These are phyloP conservation scores for Macrolepiota fuliginosa DNA, from an alignment of 768 basidiomycete species.

Conservation along the genomic window DNA sequence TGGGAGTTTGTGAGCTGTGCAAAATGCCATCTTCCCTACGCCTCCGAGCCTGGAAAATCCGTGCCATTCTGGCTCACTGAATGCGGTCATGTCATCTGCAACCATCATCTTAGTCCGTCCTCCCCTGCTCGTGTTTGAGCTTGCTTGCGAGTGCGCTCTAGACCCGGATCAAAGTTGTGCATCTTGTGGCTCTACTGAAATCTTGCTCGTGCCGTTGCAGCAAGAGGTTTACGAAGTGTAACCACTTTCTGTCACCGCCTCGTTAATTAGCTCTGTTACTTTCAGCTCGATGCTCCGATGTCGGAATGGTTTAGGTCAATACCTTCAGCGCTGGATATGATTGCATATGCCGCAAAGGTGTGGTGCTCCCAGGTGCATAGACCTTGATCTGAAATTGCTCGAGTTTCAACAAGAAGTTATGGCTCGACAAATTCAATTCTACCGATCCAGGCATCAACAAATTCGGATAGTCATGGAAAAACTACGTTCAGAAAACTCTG, in stretches of 20 bases:
- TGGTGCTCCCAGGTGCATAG: background rate
- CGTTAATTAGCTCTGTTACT: background rate
- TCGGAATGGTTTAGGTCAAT: conserved; percentile 75
- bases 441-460: conserved; percentile 56
- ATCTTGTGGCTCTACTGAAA: conserved; percentile 60
- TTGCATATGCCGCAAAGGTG: conserved; percentile 71
- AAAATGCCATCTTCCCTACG: conserved; percentile 67
- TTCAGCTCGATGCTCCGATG: conserved; percentile 79
- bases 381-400: background rate
- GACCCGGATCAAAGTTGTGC: conserved; percentile 73
- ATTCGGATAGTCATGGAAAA: conserved; percentile 52
- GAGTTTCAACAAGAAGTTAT: conserved; percentile 82
- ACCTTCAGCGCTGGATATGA: conserved; percentile 56
- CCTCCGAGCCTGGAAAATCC: conserved; percentile 47
- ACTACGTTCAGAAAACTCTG: conserved; percentile 45
- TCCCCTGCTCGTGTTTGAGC: background rate
- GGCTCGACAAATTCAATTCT: conserved; percentile 63
- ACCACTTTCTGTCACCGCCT: background rate
- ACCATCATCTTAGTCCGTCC: conserved; percentile 73
- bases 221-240: conserved; percentile 50
- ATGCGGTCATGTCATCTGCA: conserved; percentile 85
- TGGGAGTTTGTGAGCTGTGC: conserved; percentile 81
- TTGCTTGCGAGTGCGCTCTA: conserved; percentile 23
- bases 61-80: conserved; percentile 89
- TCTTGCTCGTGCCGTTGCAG: conserved; percentile 73